Base-by-base conservation (phyloP, 768 basidiomycete genomes). In the Lactarius evosmus region DNA sequence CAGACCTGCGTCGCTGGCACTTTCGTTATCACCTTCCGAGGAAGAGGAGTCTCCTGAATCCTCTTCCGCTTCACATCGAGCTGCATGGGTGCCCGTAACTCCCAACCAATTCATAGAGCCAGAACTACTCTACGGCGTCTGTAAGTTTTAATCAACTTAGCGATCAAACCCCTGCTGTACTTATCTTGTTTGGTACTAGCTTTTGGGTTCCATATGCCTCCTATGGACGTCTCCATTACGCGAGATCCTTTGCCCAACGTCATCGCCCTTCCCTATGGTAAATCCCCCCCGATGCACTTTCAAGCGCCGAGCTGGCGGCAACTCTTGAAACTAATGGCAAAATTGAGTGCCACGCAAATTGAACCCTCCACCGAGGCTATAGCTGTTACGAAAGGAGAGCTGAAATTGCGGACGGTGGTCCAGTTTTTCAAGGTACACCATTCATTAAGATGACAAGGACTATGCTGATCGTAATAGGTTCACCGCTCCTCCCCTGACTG, bases 271-370 rank as follows among this genome's bases (percentile, higher is more conserved):
- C 88, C 88, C 6, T 87, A 86, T 70, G 87, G 85, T 6, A 82
- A 82, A 65, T 83, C 80, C 51, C 83, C 86, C 14, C 81, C 88
- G 11, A 78, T 91, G 62, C 88, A 92, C 71, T 74, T 93, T 38
- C 86, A 87, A 69, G 87, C 88, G 1, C 84, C 85, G 7, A 86
- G 76, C 66, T 93, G 91, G 91, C 82, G 84, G 29, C 84, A 85
- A 71, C 69, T 93, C 59, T 77, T 93, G 41, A 88, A 85, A 69
- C 72, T 93, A 46, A 84, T 93, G 83, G 91, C 89, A 30, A 78
- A 85, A 64, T 73, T 91, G 62, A 86, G 87, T 61, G 84, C 80
- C 33, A 87, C 88, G 6, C 83, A 83, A 56, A 76, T 93, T 51
- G 86, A 92, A 67, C 83, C 91, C 1, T 84, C 87, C 0, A 71